These are phyloP conservation scores for Blumeria graminis DNA, from an alignment of 2,329 filamentous ascomycete genomes.

Conservation along the genomic window DNA sequence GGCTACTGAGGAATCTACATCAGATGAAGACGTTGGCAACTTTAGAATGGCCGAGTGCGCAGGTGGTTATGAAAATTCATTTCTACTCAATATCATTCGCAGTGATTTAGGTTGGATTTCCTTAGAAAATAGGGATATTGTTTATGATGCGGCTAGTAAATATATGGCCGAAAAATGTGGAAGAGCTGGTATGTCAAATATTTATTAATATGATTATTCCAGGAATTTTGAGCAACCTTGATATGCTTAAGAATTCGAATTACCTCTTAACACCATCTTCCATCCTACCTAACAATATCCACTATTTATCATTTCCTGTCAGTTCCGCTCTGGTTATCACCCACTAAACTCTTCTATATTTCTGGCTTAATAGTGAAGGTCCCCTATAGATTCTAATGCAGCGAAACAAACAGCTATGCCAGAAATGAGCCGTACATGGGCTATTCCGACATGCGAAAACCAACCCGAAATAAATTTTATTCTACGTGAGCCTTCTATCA, in stretches of 20 bases:
- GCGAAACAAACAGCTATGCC: slow-evolving; percentile 26
- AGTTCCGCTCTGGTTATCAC: too few species aligned
- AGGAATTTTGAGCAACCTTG: neutral
- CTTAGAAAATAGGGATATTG: slow-evolving; percentile 37
- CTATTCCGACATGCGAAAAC: slow-evolving; percentile 23
- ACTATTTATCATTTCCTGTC: too few species aligned
- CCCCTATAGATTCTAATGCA: too few species aligned
- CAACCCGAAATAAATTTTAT: slow-evolving; percentile 33
- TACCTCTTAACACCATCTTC: neutral
- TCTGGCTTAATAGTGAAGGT: too few species aligned
- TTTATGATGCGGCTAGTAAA: slow-evolving; percentile 60
- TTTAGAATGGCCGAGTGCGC: slow-evolving; percentile 17
- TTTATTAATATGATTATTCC: neutral
- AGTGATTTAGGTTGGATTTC: slow-evolving; percentile 46
- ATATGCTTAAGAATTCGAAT: neutral
- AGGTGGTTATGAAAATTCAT: slow-evolving; percentile 25
- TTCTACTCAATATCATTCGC: slow-evolving; percentile 44
- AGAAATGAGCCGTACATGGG: slow-evolving; percentile 34
- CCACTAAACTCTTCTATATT: too few species aligned
- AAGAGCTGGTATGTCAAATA: slow-evolving; percentile 27
- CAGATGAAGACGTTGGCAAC: slow-evolving; percentile 17
- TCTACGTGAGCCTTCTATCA: slow-evolving; percentile 69
- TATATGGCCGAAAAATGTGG: slow-evolving; percentile 73
- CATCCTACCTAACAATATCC: neutral
- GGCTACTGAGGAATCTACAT: slow-evolving; percentile 34